phyloP scores from a whole-genome alignment of 345 rosid species.

The Linum usitatissimum region DNA sequence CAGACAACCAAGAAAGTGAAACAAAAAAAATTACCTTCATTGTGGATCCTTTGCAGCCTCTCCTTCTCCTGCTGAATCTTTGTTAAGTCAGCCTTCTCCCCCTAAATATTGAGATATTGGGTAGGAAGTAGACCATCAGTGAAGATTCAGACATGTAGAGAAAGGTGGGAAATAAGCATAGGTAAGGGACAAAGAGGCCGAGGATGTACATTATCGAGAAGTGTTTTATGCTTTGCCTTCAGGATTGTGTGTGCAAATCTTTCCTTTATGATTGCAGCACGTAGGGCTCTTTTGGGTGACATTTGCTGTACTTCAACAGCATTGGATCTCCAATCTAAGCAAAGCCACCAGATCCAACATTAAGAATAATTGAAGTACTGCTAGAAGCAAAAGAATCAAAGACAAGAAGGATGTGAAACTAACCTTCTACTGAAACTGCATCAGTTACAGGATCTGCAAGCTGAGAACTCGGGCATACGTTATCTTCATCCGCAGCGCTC shows the following conservation, averaged over 20 bases:
- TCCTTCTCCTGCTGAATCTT: constrained; percentile 57
- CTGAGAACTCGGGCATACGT: constrained; percentile 35
- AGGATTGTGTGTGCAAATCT: constrained; percentile 70
- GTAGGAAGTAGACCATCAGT: not conserved
- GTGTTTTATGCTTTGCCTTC: constrained; percentile 58
- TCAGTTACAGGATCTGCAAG: constrained; percentile 25
- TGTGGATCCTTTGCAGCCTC: constrained; percentile 54
- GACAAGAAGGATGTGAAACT: constrained; percentile 7
- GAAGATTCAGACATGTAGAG: not conserved
- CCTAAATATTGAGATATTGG: constrained; percentile 25
- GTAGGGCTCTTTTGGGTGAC: constrained; percentile 69
- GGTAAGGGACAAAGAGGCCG: not conserved
- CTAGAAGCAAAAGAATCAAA: not conserved
- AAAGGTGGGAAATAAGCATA: not conserved
- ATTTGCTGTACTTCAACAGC: constrained; percentile 30
- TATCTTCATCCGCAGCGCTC: constrained; percentile 49
- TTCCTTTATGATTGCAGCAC: constrained; percentile 62
- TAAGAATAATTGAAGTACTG: not conserved
- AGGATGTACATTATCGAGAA: constrained; percentile 44
- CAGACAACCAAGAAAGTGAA: not conserved
- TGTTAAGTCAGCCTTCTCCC: constrained; percentile 46
- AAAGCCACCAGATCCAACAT: constrained; percentile 1
- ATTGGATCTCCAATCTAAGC: constrained; percentile 34
- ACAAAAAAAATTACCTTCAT: constrained; percentile 41
- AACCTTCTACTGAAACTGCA: constrained; percentile 41